These are phyloP conservation scores for Phalaenopsis equestris DNA, from an alignment of 106 monocot genomes.

Conservation along the genomic window DNA sequence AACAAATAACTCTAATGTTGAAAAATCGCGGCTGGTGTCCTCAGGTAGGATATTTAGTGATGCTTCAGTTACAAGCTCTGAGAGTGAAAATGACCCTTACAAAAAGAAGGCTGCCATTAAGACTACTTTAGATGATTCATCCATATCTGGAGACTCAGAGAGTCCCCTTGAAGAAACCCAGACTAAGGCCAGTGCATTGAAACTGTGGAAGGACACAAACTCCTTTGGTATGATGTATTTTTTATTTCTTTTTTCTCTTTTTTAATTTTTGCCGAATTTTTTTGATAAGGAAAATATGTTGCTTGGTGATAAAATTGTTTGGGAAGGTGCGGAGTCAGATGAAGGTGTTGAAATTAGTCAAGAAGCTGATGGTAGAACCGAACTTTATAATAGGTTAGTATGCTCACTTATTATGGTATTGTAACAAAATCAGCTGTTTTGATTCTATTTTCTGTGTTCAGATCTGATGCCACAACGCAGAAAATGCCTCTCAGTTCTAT, in stretches of 20 bases:
- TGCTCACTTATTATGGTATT: background rate
- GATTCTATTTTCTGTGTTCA: background rate
- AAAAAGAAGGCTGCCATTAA: background rate
- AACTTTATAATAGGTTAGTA: background rate
- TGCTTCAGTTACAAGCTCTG: conserved; percentile 4
- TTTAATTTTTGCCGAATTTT: background rate
- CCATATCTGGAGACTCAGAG: background rate
- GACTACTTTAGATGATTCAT: background rate
- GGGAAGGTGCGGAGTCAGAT: background rate
- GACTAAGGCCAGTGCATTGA: background rate
- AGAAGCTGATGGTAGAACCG: background rate
- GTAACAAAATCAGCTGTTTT: background rate
- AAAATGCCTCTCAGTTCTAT: conserved; percentile 14
- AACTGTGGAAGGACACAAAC: too few relatives aligned
- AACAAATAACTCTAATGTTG: background rate
- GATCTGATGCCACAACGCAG: background rate
- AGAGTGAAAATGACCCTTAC: background rate
- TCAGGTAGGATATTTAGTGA: background rate
- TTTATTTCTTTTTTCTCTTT: background rate
- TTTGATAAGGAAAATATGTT: background rate
- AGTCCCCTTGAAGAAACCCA: background rate
- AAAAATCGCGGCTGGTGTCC: background rate
- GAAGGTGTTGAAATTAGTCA: background rate
- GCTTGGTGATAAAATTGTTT: background rate
- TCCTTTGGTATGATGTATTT: conserved; percentile 4